Conservation (phyloP, 2,329 filamentous ascomycete species). For the Aspergillus bombycis region DNA sequence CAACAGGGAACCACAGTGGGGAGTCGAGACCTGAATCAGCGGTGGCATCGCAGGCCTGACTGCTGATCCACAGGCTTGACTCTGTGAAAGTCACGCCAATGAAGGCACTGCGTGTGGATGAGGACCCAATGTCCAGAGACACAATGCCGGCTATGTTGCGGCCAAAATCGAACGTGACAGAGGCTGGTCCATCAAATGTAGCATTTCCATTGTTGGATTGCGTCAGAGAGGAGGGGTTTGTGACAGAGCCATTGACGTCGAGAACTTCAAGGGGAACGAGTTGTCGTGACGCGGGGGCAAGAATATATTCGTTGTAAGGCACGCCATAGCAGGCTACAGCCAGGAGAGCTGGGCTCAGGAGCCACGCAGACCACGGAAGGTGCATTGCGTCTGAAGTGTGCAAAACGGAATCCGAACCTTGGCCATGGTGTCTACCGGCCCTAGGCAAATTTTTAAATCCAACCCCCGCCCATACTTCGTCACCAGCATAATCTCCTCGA, state of each 20-base stretch:
- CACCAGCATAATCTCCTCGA: not conserved
- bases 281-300: constrained; percentile 34
- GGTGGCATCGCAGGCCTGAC: constrained; percentile 50
- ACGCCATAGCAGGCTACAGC: constrained; percentile 16
- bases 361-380: not conserved
- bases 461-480: not conserved
- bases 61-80: constrained; percentile 53
- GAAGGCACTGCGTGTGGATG: constrained; percentile 30
- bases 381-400: not conserved
- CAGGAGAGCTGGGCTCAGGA: constrained; percentile 16
- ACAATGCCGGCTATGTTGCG: constrained; percentile 46
- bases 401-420: not conserved
- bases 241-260: constrained; percentile 34
- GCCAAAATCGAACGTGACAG: constrained; percentile 44
- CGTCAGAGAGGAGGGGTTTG: constrained; percentile 24
- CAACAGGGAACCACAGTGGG: constrained; percentile 52
- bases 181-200: constrained; percentile 30
- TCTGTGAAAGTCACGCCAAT: constrained; percentile 47
- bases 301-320: constrained; percentile 38
- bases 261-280: constrained; percentile 30
- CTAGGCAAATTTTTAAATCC: not conserved
- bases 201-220: not conserved
- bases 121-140: constrained; percentile 32
- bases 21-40: constrained; percentile 52
- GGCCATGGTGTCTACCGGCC: not conserved